Evolutionary conservation across 2,329 filamentous ascomycete genomes (phyloP), one percentile per base, ranked within the genome.

Genomic region (Cladosporium sp.): DNA sequence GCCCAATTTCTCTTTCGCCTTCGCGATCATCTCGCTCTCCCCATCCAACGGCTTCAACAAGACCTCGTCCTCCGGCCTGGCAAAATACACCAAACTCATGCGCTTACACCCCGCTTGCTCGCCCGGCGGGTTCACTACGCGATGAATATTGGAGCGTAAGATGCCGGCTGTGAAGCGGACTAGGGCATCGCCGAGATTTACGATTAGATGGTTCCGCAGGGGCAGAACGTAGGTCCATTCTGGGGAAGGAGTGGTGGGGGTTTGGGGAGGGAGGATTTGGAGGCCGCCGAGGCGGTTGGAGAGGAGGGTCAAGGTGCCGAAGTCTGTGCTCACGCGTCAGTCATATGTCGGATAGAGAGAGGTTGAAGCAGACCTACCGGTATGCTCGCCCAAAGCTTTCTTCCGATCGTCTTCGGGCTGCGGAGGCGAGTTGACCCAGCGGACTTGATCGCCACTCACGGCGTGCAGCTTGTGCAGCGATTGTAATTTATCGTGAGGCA

Each of bases 251-350:
- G 22, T 43, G 42, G 59, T 52, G 28, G 54, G 55, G 8, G 59
- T 40, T 7, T 63, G 49, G 0, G 80, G 79, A 0, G 77, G 74
- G 3, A 79, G 71, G 3, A 84, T 78, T 65, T 84, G 82, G 7
- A 84, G 72, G 0, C 82, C 82, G 0, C 82, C 82, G 2, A 84
- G 67, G 0, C 80, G 75, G 68, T 84, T 84, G 69, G 84, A 82
- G 1, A 85, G 74, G 5, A 84, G 70, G 0, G 82, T 84, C 5
- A 84, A 73, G 54, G 74, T 79, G 47, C 81, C 82, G 62, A 84
- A 84, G 63, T 84, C 82, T 59, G 30, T 7, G 15, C 1, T 12
- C 37, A 9, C n/a, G 2, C 15, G 28, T 58, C n/a, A 42, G 47
- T 40, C 12, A 47, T 14, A 34, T 12, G 30, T n/a, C n/a, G n/a